Evolutionary conservation across 805 yeast species (phyloP).

Genomic region (Kuraishia capsulata): DNA sequence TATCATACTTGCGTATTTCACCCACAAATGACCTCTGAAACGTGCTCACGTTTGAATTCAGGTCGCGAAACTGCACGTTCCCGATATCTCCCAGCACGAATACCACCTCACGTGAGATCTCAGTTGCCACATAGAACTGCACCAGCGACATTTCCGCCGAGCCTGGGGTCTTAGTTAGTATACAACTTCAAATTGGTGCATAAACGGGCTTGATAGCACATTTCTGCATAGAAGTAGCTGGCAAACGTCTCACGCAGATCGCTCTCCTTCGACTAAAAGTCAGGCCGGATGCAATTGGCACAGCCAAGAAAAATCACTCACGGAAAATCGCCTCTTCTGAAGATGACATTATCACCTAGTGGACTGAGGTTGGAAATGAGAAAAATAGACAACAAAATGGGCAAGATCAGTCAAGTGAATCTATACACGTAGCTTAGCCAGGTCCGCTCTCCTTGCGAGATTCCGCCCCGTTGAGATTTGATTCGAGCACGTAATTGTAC

Average conservation of each 20-base stretch:
- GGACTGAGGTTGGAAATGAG: neutral
- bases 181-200: too few relatives aligned
- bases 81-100: constrained; percentile 83
- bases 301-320: constrained; percentile 10
- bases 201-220: too few relatives aligned
- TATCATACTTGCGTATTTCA: constrained; percentile 77
- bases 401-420: too few relatives aligned
- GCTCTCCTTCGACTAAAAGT: too few relatives aligned
- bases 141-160: constrained; percentile 97
- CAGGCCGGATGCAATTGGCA: too few relatives aligned
- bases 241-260: too few relatives aligned
- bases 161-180: constrained; percentile 26
- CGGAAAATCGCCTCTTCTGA: constrained; percentile 29
- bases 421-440: too few relatives aligned
- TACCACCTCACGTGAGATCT: constrained; percentile 80
- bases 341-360: neutral
- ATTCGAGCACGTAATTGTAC: too few relatives aligned
- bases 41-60: constrained; percentile 68
- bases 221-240: too few relatives aligned
- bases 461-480: too few relatives aligned
- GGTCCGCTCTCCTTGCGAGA: too few relatives aligned
- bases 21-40: constrained; percentile 89
- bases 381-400: neutral
- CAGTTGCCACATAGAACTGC: constrained; percentile 86
- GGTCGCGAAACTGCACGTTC: constrained; percentile 78